A percentile compares a stretch with the other conserved stretches of the same genome.
These are phyloP conservation scores for Phytopythium mirpurense DNA, from an alignment of 352 stramenopile genomes.

Conservation along the genomic window DNA sequence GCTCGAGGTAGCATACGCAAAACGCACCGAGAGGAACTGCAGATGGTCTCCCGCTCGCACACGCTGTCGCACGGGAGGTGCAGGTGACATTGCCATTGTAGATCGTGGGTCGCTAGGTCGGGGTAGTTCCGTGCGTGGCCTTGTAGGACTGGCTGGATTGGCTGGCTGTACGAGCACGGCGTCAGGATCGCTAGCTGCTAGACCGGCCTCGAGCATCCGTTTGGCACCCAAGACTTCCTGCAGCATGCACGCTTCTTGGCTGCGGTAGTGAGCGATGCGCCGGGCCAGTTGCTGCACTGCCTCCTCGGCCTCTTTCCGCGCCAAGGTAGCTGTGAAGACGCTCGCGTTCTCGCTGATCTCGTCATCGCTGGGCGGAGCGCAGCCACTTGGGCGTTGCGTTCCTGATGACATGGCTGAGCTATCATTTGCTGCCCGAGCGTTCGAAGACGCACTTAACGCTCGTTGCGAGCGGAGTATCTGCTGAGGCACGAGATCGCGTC, in stretches of 20 bases:
- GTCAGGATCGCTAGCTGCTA: slow-evolving; percentile 4
- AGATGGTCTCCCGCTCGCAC: slow-evolving; percentile 42
- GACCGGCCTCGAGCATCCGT: slow-evolving; percentile 23
- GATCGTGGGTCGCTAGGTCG: not conserved
- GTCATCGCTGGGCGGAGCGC: not conserved
- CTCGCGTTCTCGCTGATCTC: slow-evolving; percentile 8
- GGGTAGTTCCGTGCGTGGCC: not conserved
- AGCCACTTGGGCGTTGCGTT: not conserved
- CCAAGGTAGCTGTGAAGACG: slow-evolving; percentile 39
- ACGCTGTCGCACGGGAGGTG: slow-evolving; percentile 5
- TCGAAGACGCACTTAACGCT: too few relatives aligned
- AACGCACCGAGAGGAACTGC: slow-evolving; percentile 37
- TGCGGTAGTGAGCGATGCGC: slow-evolving; percentile 45
- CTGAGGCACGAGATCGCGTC: slow-evolving; percentile 2
- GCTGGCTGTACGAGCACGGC: not conserved
- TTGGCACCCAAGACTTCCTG: slow-evolving; percentile 47
- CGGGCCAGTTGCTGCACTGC: slow-evolving; percentile 37
- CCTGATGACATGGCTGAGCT: too few relatives aligned
- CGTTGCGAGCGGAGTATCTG: not conserved
- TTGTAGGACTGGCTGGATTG: not conserved
- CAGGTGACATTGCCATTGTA: not conserved
- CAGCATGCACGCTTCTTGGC: slow-evolving; percentile 49
- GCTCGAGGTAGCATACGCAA: too few relatives aligned
- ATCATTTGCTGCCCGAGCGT: not conserved
- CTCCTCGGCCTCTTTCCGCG: slow-evolving; percentile 52